A percentile compares a stretch with the other conserved stretches of the same genome.
phyloP scores from a whole-genome alignment of 805 yeast genomes.

The Teunomyces kruisii region DNA sequence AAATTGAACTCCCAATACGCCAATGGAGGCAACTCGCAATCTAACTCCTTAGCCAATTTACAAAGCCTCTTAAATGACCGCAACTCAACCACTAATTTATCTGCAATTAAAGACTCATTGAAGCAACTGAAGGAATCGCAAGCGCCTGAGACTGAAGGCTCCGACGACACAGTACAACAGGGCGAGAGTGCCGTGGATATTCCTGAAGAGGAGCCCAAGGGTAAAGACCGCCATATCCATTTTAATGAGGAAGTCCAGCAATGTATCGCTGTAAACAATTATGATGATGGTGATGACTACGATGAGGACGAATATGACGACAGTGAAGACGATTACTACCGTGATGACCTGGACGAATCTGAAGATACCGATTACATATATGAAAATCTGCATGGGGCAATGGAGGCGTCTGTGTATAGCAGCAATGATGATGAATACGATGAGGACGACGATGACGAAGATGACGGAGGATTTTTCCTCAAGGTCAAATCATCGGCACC shows the following conservation, averaged over 20 bases:
- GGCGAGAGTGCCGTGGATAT: neutral
- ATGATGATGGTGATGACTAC: slow-evolving; percentile 29
- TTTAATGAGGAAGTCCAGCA: slow-evolving; percentile 94
- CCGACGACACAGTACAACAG: neutral
- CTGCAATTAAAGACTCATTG: neutral
- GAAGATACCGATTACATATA: slow-evolving; percentile 11
- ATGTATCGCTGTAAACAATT: slow-evolving; percentile 70
- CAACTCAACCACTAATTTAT: slow-evolving; percentile 1
- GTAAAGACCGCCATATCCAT: slow-evolving; percentile 69
- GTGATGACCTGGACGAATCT: neutral
- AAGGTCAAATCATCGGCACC: slow-evolving; percentile 48
- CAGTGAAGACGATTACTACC: slow-evolving; percentile 4
- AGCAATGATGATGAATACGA: slow-evolving; percentile 20
- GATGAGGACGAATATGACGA: slow-evolving; percentile 15
- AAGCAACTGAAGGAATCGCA: neutral
- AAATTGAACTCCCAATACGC: slow-evolving; percentile 42
- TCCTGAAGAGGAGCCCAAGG: slow-evolving; percentile 18
- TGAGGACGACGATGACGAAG: slow-evolving; percentile 47
- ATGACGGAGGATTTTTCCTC: slow-evolving; percentile 68
- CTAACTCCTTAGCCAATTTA: slow-evolving; percentile 15
- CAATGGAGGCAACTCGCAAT: slow-evolving; percentile 10
- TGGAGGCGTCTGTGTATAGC: slow-evolving; percentile 10
- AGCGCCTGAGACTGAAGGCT: neutral
- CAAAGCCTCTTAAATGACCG: slow-evolving; percentile 11
- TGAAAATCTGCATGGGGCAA: slow-evolving; percentile 13